A percentile compares a stretch with the other conserved stretches of the same genome.
Conservation (phyloP, 2,329 filamentous ascomycete species). For the Epichloe amarillans region DNA sequence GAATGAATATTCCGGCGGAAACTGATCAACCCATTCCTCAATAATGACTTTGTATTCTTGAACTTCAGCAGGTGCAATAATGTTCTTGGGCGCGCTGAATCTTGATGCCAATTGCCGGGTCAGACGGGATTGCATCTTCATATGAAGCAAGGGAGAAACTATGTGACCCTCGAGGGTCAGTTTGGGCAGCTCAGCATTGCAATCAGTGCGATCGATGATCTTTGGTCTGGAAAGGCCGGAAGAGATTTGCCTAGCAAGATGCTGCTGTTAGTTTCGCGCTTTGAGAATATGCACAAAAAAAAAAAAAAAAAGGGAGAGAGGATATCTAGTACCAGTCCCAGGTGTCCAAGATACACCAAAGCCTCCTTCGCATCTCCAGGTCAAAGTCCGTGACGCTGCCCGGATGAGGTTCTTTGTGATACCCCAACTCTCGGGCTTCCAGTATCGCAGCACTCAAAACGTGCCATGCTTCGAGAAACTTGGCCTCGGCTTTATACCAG, state of each 20-base stretch:
- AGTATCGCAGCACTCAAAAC: slow-evolving; percentile 18
- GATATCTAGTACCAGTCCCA: slow-evolving; percentile 19
- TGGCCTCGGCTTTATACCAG: slow-evolving; percentile 21
- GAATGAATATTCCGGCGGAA: slow-evolving; percentile 28
- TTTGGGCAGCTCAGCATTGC: slow-evolving; percentile 14
- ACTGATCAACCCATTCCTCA: slow-evolving; percentile 26
- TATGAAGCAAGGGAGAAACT: slow-evolving; percentile 17
- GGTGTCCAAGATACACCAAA: slow-evolving; percentile 20
- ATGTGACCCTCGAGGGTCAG: slow-evolving; percentile 15
- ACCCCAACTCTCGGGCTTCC: slow-evolving; percentile 17
- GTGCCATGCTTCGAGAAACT: slow-evolving; percentile 19
- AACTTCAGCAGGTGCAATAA: slow-evolving; percentile 15
- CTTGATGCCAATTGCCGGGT: slow-evolving; percentile 12
- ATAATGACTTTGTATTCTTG: slow-evolving; percentile 17
- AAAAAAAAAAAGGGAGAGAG: no score
- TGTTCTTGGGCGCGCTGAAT: slow-evolving; percentile 15
- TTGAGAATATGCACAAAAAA: neutral
- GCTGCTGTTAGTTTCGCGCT: neutral
- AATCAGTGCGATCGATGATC: slow-evolving; percentile 18
- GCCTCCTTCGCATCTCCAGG: slow-evolving; percentile 17
- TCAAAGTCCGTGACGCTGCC: slow-evolving; percentile 15
- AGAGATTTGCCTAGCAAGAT: slow-evolving; percentile 18
- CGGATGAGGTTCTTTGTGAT: slow-evolving; percentile 11
- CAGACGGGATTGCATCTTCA: slow-evolving; percentile 18
- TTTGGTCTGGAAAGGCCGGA: slow-evolving; percentile 18